A percentile compares a stretch with the other conserved stretches of the same genome.
Conservation (phyloP, 2,329 filamentous ascomycete species). For the Colletotrichum viniferum region DNA sequence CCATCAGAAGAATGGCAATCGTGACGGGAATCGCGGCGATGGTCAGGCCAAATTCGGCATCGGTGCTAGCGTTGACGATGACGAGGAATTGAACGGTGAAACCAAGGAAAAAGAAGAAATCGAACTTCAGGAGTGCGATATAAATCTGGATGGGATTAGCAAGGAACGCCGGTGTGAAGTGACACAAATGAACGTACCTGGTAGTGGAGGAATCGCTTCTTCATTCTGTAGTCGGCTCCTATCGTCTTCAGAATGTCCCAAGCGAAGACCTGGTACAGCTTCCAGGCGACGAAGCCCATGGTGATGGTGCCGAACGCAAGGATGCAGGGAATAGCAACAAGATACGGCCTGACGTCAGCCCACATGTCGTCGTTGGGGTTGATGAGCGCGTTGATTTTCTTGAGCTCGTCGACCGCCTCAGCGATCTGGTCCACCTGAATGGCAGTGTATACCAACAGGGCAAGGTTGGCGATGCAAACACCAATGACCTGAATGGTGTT, state of each 20-base stretch:
- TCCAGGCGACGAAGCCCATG: slow-evolving; percentile 84
- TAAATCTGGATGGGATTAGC: slow-evolving; percentile 71
- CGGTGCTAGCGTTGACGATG: slow-evolving; percentile 73
- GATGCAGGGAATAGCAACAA: slow-evolving; percentile 85
- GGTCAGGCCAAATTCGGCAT: slow-evolving; percentile 83
- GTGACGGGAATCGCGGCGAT: slow-evolving; percentile 90
- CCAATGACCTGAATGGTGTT: slow-evolving; percentile 99
- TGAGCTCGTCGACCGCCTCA: slow-evolving; percentile 68
- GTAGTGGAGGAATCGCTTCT: slow-evolving; percentile 93
- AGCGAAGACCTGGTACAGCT: slow-evolving; percentile 96
- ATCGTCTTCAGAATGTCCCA: slow-evolving; percentile 99
- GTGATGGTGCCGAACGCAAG: slow-evolving; percentile 76
- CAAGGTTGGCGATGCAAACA: slow-evolving; percentile 89
- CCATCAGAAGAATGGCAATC: slow-evolving; percentile 83
- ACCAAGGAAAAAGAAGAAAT: slow-evolving; percentile 99
- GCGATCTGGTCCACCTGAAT: slow-evolving; percentile 92
- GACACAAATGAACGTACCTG: slow-evolving; percentile 65
- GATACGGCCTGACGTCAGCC: slow-evolving; percentile 71
- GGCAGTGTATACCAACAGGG: slow-evolving; percentile 88
- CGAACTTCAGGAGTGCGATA: slow-evolving; percentile 96
- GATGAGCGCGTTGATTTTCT: slow-evolving; percentile 35
- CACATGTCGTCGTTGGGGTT: slow-evolving; percentile 59
- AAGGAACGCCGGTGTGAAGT: not conserved
- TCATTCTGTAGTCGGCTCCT: slow-evolving; percentile 95
- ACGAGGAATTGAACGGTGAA: slow-evolving; percentile 99